phyloP scores from a whole-genome alignment of 78 protist genomes.

The Trichosphaerium sp. region DNA sequence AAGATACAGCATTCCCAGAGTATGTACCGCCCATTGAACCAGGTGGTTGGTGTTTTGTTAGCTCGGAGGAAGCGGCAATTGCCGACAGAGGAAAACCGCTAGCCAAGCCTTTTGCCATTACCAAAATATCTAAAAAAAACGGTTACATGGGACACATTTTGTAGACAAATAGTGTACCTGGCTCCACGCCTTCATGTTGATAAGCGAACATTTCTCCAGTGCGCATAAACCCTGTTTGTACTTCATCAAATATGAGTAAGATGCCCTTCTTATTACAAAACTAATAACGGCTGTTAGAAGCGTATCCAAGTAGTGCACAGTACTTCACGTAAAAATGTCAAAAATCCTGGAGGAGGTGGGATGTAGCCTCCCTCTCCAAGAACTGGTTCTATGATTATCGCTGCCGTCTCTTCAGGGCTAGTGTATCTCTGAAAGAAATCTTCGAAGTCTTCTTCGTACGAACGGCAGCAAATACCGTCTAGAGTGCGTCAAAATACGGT shows the following conservation, averaged over 20 bases:
- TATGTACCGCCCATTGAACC: conserved; percentile 63
- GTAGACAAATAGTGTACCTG: conserved; percentile 44
- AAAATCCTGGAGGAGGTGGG: background rate
- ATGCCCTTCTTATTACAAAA: conserved; percentile 25
- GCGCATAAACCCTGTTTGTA: conserved; percentile 63
- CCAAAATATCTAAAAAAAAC: conserved; percentile 6
- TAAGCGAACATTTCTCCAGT: conserved; percentile 60
- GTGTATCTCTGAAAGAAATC: conserved; percentile 7
- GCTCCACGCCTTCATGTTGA: conserved; percentile 25
- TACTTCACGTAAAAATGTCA: background rate
- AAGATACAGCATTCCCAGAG: conserved; percentile 50
- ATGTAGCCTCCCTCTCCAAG: conserved; percentile 69
- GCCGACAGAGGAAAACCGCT: conserved; percentile 50
- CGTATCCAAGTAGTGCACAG: background rate
- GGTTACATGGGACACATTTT: background rate
- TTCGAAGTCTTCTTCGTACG: too few relatives aligned
- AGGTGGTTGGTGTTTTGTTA: background rate
- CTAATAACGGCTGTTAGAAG: conserved; percentile 2
- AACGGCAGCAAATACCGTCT: too few relatives aligned
- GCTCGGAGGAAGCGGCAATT: conserved; percentile 5
- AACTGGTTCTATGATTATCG: conserved; percentile 53
- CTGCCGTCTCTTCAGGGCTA: conserved; percentile 25
- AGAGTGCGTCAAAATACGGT: too few relatives aligned
- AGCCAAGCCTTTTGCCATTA: conserved; percentile 43
- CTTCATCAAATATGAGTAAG: conserved; percentile 38